Percentiles rank a stretch among this genome's conserved stretches.
These are phyloP conservation scores for Sanguinoderma infundibulare DNA, from an alignment of 1,284 basidiomycete genomes.

Conservation along the genomic window DNA sequence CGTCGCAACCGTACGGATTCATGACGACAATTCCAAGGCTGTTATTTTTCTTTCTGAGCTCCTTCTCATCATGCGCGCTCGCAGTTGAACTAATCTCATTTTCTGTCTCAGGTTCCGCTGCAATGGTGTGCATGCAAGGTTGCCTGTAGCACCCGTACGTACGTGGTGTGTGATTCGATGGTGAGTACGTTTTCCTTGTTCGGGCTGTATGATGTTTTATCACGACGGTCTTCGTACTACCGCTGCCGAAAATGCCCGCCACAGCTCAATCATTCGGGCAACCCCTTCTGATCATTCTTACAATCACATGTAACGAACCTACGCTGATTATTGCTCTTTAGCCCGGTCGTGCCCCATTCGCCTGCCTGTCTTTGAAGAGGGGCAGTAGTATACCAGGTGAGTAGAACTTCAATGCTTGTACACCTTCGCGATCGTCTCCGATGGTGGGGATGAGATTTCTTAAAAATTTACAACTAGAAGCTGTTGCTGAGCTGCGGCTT, in stretches of 20 bases:
- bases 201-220: slow-evolving; percentile 55
- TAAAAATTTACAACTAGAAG: slow-evolving; percentile 79
- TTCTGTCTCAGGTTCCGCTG: background rate
- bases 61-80: background rate
- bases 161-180: background rate
- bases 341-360: background rate
- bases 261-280: slow-evolving; percentile 85
- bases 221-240: slow-evolving; percentile 90
- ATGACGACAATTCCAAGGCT: slow-evolving; percentile 80
- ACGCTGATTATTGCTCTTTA: slow-evolving; percentile 10
- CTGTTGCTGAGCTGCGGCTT: slow-evolving; percentile 77
- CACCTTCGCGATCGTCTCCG: background rate
- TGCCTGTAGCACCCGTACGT: background rate
- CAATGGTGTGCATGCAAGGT: background rate
- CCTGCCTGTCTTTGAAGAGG: background rate
- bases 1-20: slow-evolving; percentile 39
- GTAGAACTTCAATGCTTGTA: slow-evolving; percentile 6
- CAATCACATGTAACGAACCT: background rate
- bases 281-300: slow-evolving; percentile 62
- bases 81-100: background rate
- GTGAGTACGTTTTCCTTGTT: slow-evolving; percentile 30
- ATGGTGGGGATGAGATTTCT: slow-evolving; percentile 40
- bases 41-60: slow-evolving; percentile 65
- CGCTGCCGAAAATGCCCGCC: slow-evolving; percentile 87
- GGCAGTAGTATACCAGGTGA: background rate